These are phyloP conservation scores for Chiua sp. DNA, from an alignment of 1,284 basidiomycete genomes.

Conservation along the genomic window DNA sequence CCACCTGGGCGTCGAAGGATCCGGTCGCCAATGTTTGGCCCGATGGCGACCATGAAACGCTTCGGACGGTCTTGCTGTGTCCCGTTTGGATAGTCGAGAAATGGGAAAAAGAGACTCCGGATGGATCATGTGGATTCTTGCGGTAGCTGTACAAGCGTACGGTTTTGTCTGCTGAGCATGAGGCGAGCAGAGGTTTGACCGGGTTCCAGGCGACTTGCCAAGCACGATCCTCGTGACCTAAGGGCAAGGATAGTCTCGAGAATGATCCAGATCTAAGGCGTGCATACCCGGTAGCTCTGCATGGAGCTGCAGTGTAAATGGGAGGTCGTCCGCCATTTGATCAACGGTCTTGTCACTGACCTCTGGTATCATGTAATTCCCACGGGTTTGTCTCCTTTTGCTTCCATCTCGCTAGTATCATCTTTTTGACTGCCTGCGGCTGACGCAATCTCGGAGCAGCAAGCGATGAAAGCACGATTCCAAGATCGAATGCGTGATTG, in stretches of 20 bases:
- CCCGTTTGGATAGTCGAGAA: constrained; percentile 77
- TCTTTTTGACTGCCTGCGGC: too few species aligned
- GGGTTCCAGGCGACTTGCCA: constrained; percentile 97
- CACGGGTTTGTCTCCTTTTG: too few species aligned
- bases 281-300: constrained; percentile 37
- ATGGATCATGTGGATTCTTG: constrained; percentile 33
- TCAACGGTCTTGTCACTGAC: too few species aligned
- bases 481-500: too few species aligned
- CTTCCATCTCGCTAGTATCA: too few species aligned
- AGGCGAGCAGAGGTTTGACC: constrained; percentile 80
- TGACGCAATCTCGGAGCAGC: too few species aligned
- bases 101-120: constrained; percentile 53
- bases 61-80: constrained; percentile 92
- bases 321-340: constrained; percentile 31
- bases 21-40: constrained; percentile 92
- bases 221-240: constrained; percentile 85
- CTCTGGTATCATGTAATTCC: too few species aligned
- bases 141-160: constrained; percentile 86
- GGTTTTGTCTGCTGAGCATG: constrained; percentile 94
- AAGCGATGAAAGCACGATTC: too few species aligned
- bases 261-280: background rate
- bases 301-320: constrained; percentile 28
- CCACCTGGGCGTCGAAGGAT: constrained; percentile 94
- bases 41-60: constrained; percentile 90
- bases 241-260: background rate